These are phyloP conservation scores for Aspergillus fijiensis DNA, from an alignment of 2,329 filamentous ascomycete genomes.

Conservation along the genomic window DNA sequence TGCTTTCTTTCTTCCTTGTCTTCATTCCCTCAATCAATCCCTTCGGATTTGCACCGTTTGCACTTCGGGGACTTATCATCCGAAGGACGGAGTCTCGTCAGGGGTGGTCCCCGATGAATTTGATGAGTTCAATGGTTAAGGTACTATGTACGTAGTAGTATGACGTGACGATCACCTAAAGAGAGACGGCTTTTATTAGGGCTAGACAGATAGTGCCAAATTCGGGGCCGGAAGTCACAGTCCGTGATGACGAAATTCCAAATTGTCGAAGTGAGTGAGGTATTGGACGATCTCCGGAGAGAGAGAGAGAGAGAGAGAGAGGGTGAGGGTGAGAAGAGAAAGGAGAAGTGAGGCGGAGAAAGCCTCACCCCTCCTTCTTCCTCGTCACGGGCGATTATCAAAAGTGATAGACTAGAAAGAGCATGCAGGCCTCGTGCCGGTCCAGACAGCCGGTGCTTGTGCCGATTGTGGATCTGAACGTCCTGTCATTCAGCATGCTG, in stretches of 20 bases:
- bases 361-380: constrained; percentile 1
- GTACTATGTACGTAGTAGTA: neutral
- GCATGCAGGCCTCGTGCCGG: neutral
- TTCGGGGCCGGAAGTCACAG: neutral
- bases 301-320: neutral
- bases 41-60: neutral
- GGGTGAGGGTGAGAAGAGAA: neutral
- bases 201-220: neutral
- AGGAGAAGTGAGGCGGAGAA: constrained; percentile 10
- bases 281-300: too few species aligned
- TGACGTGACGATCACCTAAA: neutral
- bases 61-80: neutral
- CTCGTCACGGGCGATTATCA: neutral
- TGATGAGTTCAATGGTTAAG: neutral
- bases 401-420: neutral
- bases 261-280: neutral
- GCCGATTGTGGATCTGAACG: constrained; percentile 2
- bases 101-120: neutral
- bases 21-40: neutral
- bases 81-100: neutral
- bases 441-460: constrained; percentile 1
- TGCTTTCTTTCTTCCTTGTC: neutral
- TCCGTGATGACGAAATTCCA: neutral
- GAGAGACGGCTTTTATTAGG: neutral
- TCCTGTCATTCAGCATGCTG: neutral